Percentiles rank a stretch among this genome's conserved stretches.
Conservation (phyloP, 345 rosid species). For the Syzygium aromaticum region DNA sequence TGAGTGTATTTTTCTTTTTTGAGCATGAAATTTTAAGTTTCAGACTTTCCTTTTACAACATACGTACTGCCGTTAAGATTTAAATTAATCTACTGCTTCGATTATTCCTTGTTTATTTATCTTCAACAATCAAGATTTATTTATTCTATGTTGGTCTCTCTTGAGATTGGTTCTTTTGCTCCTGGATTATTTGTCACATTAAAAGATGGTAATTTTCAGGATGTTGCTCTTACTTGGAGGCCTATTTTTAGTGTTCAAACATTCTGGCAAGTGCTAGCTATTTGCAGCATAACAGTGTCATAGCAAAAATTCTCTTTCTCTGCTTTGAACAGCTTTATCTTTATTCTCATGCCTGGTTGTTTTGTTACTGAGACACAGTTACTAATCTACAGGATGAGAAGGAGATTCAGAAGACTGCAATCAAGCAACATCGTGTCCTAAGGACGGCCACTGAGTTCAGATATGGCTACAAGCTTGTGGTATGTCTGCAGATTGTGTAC, state of each 20-base stretch:
- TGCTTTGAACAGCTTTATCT: not conserved
- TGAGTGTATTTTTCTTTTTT: not conserved
- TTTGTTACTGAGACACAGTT: not conserved
- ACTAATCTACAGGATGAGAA: conserved; percentile 63
- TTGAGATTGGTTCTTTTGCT: not conserved
- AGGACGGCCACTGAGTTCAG: conserved; percentile 68
- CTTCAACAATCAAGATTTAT: not conserved
- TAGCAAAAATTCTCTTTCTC: not conserved
- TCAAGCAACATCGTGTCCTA: conserved; percentile 64
- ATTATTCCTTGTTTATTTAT: not conserved
- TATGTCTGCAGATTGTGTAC: conserved; percentile 13
- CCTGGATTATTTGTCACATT: not conserved
- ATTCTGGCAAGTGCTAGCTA: not conserved
- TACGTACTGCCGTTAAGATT: not conserved
- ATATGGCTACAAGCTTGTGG: conserved; percentile 97
- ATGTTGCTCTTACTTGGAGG: not conserved
- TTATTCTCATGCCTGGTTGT: not conserved
- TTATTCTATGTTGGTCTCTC: not conserved
- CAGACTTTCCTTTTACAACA: not conserved
- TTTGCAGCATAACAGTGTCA: not conserved
- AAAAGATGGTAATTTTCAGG: not conserved
- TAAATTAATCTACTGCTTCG: not conserved
- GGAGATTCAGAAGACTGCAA: conserved; percentile 83
- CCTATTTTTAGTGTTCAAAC: not conserved
- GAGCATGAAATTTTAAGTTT: not conserved